Percentiles rank a stretch among this genome's conserved stretches.
Conservation (phyloP, 106 monocot genomes). For the Phalaenopsis equestris region DNA sequence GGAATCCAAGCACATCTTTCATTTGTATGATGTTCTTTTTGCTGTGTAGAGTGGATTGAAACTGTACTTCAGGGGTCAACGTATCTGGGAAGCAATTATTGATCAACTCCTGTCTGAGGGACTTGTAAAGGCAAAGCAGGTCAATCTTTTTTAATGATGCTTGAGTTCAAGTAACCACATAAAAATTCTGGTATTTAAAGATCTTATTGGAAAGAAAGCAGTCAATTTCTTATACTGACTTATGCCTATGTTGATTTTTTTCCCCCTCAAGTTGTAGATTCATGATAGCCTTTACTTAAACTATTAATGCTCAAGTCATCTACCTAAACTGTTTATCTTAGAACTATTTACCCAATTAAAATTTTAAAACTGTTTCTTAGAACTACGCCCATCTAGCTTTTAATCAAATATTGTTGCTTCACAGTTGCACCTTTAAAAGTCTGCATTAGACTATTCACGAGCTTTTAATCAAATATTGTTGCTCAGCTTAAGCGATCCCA, state of each 20-base stretch:
- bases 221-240: not conserved
- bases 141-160: constrained; percentile 21
- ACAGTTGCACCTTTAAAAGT: not conserved
- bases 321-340: not conserved
- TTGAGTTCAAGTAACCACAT: not conserved
- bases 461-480: not conserved
- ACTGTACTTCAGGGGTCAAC: constrained; percentile 76
- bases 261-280: not conserved
- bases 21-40: not conserved
- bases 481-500: not conserved
- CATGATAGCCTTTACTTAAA: not conserved
- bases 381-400: not conserved
- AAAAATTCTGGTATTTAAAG: not conserved
- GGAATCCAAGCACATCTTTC: not conserved
- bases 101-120: constrained; percentile 57
- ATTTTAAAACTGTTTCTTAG: not conserved
- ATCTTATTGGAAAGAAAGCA: not conserved
- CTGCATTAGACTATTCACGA: too few relatives aligned
- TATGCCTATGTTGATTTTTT: not conserved
- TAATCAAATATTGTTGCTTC: not conserved
- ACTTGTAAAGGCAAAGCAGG: constrained; percentile 75
- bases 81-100: constrained; percentile 80
- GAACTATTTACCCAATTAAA: not conserved
- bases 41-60: constrained; percentile 43
- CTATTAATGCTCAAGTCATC: not conserved